Percentiles rank a stretch among this genome's conserved stretches.
Evolutionary conservation across 345 rosid species (phyloP).

Genomic region (Cochlearia excelsa): DNA sequence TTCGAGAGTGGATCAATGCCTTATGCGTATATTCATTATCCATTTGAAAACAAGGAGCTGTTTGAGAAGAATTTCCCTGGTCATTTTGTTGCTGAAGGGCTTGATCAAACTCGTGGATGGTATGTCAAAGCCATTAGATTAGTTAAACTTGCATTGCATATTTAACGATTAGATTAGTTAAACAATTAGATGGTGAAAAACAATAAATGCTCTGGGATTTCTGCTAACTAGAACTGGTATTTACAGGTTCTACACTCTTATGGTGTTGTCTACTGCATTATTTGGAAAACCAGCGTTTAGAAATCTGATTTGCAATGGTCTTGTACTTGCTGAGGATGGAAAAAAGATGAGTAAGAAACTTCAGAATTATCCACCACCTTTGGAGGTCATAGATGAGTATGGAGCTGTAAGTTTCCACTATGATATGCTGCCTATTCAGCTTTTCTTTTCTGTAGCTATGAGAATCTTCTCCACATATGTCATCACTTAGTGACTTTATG

Average conservation of each 20-base stretch:
- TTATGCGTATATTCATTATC: constrained; percentile 96
- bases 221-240: neutral
- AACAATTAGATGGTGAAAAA: neutral
- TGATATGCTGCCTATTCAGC: constrained; percentile 1
- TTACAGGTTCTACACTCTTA: constrained; percentile 93
- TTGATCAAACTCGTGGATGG: constrained; percentile 99
- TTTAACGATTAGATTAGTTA: neutral
- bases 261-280: constrained; percentile 98
- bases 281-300: constrained; percentile 91
- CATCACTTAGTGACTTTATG: constrained; percentile 18
- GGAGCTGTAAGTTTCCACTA: constrained; percentile 75
- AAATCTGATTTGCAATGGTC: constrained; percentile 96
- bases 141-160: neutral
- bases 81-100: constrained; percentile 96
- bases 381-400: constrained; percentile 80
- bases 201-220: neutral
- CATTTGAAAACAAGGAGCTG: constrained; percentile 86
- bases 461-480: neutral
- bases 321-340: constrained; percentile 96
- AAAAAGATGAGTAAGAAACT: constrained; percentile 95
- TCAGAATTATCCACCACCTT: constrained; percentile 87
- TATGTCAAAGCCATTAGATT: constrained; percentile 38
- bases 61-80: constrained; percentile 97
- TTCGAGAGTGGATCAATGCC: constrained; percentile 99
- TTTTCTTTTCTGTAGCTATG: constrained; percentile 10